Base-by-base conservation (phyloP, 768 basidiomycete species). In the Naganishia antarctica region DNA sequence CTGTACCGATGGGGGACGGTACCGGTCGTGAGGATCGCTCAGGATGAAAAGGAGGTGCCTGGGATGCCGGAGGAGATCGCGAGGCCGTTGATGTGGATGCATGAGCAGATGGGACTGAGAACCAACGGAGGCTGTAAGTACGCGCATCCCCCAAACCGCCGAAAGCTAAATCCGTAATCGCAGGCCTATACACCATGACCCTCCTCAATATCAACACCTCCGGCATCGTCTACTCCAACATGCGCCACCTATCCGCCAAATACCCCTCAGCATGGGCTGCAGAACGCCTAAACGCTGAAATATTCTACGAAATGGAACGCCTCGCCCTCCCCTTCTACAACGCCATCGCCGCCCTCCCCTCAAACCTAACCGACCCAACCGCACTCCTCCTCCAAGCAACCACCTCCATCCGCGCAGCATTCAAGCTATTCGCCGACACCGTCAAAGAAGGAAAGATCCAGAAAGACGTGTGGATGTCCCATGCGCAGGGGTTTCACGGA, bases 401-500 rank as follows among this genome's bases (percentile, higher is more conserved):
- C 34, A 41, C 46, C 46, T 37, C 64, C 0, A 18, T 61, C 31
- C 58, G 58, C 31, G 64, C 64, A 7, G 58, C 64, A 2, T 65
- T 65, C 64, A 65, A 65, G 40, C 21, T 49, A 1, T 65, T 65
- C 28, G 58, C 58, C 29, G 64, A 65, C 26, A 61, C 57, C 44
- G 59, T 65, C 13, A 45, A 60, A 23, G 64, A 65, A 29, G 46
- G 64, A 0, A 59, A 60, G 31, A 11, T 65, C 23, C 31, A 43
- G 26, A 65, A 65, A 21, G 64, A 65, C 37, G 64, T 61, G 28
- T 65, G 64, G 64, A 65, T 65, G 64, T 60, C 59, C 23, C 64
- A 65, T 49, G 64, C 64, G 26, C 64, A 65, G 59, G 64, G 64
- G 28, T 65, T 65, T 32, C 64, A 65, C 40, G 64, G 64, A 49